These are phyloP conservation scores for Neoboletus subvelutipes DNA, from an alignment of 768 basidiomycete species.

Conservation along the genomic window DNA sequence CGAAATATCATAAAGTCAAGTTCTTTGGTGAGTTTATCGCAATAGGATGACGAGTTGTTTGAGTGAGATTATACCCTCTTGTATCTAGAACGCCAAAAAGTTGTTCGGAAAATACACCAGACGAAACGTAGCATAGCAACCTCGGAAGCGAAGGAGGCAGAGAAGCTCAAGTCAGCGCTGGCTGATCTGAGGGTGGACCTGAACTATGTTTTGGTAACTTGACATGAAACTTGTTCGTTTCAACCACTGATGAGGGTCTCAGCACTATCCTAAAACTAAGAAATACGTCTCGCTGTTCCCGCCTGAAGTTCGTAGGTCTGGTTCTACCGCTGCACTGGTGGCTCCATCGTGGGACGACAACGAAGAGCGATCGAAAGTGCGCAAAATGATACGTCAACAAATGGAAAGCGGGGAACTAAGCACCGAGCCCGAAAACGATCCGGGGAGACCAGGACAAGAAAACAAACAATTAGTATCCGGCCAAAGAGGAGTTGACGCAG, in stretches of 20 bases:
- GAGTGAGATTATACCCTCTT: neutral
- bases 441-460: constrained; percentile 13
- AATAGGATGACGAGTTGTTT: neutral
- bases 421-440: constrained; percentile 55
- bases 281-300: constrained; percentile 94
- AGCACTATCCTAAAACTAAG: constrained; percentile 83
- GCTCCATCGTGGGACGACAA: constrained; percentile 31
- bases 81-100: constrained; percentile 78
- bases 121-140: constrained; percentile 53
- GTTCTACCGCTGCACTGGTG: constrained; percentile 10
- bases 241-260: constrained; percentile 3
- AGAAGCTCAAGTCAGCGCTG: constrained; percentile 48
- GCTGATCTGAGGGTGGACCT: constrained; percentile 76
- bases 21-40: constrained; percentile 76
- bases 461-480: neutral
- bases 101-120: constrained; percentile 72
- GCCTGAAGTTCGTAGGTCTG: constrained; percentile 45
- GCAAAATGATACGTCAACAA: constrained; percentile 52
- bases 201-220: constrained; percentile 79
- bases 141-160: constrained; percentile 36
- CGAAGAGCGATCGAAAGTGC: constrained; percentile 57
- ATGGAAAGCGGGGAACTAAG: constrained; percentile 63
- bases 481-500: constrained; percentile 2
- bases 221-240: neutral
- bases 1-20: constrained; percentile 86